phyloP scores from a whole-genome alignment of 73 alveolate genomes.

The Uronychia setigera region DNA sequence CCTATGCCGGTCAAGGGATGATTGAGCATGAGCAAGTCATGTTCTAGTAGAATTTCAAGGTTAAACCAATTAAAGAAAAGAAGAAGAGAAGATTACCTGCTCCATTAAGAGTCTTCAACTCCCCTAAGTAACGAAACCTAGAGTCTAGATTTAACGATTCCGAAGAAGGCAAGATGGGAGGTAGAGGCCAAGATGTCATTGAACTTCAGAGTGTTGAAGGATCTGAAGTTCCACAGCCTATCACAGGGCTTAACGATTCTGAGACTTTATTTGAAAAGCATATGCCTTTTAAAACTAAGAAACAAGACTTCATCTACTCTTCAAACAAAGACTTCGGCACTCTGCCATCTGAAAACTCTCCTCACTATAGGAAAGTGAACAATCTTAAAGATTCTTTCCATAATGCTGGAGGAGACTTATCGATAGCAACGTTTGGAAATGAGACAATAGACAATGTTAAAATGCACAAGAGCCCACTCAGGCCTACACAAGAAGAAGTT shows the following conservation, averaged over 20 bases:
- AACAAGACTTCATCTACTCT: background rate
- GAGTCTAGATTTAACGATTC: background rate
- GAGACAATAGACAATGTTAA: background rate
- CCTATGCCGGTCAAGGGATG: background rate
- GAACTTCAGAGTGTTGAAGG: background rate
- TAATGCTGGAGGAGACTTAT: background rate
- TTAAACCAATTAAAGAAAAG: background rate
- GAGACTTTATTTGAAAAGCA: too few species aligned
- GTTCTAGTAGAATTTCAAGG: slow-evolving; percentile 7
- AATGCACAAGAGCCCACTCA: background rate
- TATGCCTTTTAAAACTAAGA: background rate
- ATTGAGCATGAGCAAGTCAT: background rate
- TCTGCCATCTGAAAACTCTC: background rate
- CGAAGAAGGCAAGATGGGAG: too few species aligned
- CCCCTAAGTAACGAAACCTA: background rate
- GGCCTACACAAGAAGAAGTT: background rate
- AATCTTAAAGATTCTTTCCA: background rate
- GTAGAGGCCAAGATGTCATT: background rate
- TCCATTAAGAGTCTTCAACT: background rate
- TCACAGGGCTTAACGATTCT: too few species aligned
- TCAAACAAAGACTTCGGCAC: background rate
- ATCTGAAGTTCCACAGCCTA: too few species aligned
- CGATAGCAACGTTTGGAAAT: background rate
- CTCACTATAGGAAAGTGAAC: background rate
- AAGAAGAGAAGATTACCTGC: background rate